Evolutionary conservation across 179 eudicot species (phyloP).

Genomic region (Silene vulgaris): DNA sequence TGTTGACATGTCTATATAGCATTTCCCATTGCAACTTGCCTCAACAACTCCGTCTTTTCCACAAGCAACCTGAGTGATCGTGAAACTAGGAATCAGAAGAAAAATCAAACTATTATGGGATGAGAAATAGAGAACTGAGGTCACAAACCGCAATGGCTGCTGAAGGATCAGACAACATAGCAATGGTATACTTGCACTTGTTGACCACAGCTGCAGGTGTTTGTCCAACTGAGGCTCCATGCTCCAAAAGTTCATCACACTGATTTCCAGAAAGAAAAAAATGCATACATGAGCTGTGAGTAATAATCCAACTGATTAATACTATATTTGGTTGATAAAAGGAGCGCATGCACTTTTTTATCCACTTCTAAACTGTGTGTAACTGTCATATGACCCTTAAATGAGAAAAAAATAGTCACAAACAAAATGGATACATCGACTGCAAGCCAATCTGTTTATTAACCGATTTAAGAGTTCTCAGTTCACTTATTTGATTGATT

Average conservation of each 20-base stretch:
- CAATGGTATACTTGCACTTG: constrained; percentile 92
- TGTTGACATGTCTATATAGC: constrained; percentile 96
- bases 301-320: not conserved
- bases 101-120: not conserved
- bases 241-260: constrained; percentile 89
- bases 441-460: not conserved
- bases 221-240: constrained; percentile 85
- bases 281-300: not conserved
- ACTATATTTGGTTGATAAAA: not conserved
- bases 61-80: constrained; percentile 60
- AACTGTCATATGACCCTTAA: not conserved
- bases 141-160: constrained; percentile 83
- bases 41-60: constrained; percentile 77
- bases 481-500: not conserved
- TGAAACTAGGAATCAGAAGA: not conserved
- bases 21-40: constrained; percentile 65
- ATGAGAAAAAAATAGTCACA: not conserved
- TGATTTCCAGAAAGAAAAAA: constrained; percentile 26
- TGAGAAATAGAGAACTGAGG: not conserved
- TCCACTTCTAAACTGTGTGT: not conserved
- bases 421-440: not conserved
- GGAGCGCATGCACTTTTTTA: not conserved
- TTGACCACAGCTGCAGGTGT: constrained; percentile 81
- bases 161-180: constrained; percentile 89
- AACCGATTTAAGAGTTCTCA: not conserved